phyloP scores from a whole-genome alignment of 2,329 filamentous ascomycete species.

The Fusarium staphyleae region DNA sequence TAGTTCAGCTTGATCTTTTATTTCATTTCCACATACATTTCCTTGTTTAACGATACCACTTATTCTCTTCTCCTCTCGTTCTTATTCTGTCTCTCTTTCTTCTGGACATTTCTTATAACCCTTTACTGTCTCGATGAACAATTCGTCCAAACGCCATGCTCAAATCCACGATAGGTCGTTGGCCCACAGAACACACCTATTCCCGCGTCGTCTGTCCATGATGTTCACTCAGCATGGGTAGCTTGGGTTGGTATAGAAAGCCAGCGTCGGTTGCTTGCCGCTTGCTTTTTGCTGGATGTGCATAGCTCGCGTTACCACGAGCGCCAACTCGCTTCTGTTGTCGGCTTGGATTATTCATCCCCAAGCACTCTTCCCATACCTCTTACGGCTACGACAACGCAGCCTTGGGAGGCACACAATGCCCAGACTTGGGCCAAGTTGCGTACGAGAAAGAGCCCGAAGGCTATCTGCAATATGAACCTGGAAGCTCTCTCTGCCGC shows the following conservation, averaged over 20 bases:
- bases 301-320: slow-evolving; percentile 64
- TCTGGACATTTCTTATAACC: slow-evolving; percentile 44
- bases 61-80: neutral
- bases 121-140: slow-evolving; percentile 21
- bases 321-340: slow-evolving; percentile 48
- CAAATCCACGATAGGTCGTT: slow-evolving; percentile 51
- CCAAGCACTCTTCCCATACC: slow-evolving; percentile 52
- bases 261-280: slow-evolving; percentile 60
- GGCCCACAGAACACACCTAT: slow-evolving; percentile 42
- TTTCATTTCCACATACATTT: slow-evolving; percentile 5
- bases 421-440: slow-evolving; percentile 55
- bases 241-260: slow-evolving; percentile 62
- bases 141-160: slow-evolving; percentile 30
- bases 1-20: slow-evolving; percentile 47
- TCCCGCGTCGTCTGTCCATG: slow-evolving; percentile 29
- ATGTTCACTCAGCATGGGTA: slow-evolving; percentile 54
- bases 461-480: slow-evolving; percentile 41
- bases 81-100: slow-evolving; percentile 38
- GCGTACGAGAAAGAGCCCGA: slow-evolving; percentile 36
- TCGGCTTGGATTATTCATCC: slow-evolving; percentile 48
- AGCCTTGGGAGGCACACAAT: slow-evolving; percentile 58
- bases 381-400: slow-evolving; percentile 53
- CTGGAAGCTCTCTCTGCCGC: slow-evolving; percentile 48
- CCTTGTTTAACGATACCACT: slow-evolving; percentile 2
- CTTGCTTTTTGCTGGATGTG: slow-evolving; percentile 64